Percentiles rank a stretch among this genome's conserved stretches.
phyloP scores from a whole-genome alignment of 495 filamentous ascomycete genomes.

The Neurospora tetrasperma region DNA sequence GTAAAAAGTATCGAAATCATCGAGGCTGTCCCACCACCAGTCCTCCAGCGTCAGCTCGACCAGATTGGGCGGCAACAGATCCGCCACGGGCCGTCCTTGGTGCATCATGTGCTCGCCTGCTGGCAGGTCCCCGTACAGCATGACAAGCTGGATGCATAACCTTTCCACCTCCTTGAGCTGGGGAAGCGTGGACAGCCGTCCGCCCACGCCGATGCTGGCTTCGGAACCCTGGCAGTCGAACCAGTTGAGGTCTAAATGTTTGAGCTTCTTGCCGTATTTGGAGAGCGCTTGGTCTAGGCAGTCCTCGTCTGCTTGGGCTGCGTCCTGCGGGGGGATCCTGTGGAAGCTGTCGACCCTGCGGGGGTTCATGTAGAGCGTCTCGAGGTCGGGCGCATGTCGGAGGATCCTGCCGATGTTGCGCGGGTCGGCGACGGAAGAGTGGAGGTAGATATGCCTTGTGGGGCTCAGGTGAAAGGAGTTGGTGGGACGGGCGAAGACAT shows the following conservation, averaged over 20 bases:
- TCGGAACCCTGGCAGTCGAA: conserved; percentile 11
- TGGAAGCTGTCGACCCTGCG: conserved; percentile 6
- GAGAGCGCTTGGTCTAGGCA: conserved; percentile 17
- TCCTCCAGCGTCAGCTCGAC: conserved; percentile 24
- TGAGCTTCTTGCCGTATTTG: conserved; percentile 15
- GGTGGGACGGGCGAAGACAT: neutral
- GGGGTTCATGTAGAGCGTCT: conserved; percentile 24
- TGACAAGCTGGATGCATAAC: conserved; percentile 19
- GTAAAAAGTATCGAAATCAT: conserved; percentile 8
- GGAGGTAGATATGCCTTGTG: conserved; percentile 21
- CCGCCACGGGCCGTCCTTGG: conserved; percentile 3
- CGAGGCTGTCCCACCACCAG: conserved; percentile 22
- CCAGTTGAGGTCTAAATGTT: conserved; percentile 23
- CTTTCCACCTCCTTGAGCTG: conserved; percentile 10
- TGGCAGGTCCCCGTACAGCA: conserved; percentile 14
- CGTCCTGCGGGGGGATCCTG: neutral
- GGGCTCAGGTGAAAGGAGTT: neutral
- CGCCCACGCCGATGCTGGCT: conserved; percentile 16
- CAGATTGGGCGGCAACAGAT: conserved; percentile 22
- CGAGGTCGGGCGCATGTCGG: conserved; percentile 16
- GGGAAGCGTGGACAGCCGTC: conserved; percentile 18
- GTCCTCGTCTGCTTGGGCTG: conserved; percentile 8
- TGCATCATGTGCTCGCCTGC: conserved; percentile 4
- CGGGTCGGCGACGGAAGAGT: conserved; percentile 18
- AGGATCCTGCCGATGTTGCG: conserved; percentile 17